Evolutionary conservation across 1,284 basidiomycete species (phyloP).

Genomic region (Caloboletus inedulis): DNA sequence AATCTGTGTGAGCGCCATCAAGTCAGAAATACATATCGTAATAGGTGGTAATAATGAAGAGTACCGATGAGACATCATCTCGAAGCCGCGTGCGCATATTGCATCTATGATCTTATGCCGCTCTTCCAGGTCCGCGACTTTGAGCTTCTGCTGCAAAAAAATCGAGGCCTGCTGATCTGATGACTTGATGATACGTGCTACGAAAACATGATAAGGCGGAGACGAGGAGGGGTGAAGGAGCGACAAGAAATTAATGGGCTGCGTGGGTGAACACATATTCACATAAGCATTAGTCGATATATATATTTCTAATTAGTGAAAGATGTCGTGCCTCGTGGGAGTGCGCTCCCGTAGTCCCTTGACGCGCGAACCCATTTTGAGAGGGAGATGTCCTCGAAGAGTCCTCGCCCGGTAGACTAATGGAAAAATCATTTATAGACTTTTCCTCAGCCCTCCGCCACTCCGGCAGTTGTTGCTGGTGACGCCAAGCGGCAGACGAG

Average conservation of each 20-base stretch:
- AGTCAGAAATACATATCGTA: constrained; percentile 12
- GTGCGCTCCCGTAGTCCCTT: constrained; percentile 27
- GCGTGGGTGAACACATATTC: constrained; percentile 1
- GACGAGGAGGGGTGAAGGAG: constrained; percentile 77
- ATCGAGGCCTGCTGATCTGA: constrained; percentile 87
- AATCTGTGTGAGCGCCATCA: constrained; percentile 46
- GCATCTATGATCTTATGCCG: constrained; percentile 78
- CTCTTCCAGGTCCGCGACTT: constrained; percentile 75
- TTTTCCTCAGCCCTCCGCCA: constrained; percentile 31
- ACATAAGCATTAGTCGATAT: constrained; percentile 20
- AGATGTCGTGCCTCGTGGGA: constrained; percentile 38
- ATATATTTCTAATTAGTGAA: constrained; percentile 12
- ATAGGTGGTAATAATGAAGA: constrained; percentile 9
- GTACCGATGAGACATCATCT: constrained; percentile 85
- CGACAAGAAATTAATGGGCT: constrained; percentile 84
- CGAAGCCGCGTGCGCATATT: constrained; percentile 74
- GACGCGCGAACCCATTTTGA: constrained; percentile 26
- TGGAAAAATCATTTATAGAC: constrained; percentile 15
- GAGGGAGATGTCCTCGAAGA: constrained; percentile 28
- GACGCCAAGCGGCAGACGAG: constrained; percentile 22
- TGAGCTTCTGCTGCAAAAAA: constrained; percentile 81
- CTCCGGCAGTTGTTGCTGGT: constrained; percentile 29
- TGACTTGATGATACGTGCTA: constrained; percentile 77
- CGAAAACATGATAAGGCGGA: constrained; percentile 76
- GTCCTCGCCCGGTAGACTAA: constrained; percentile 25